Evolutionary conservation across 2,329 filamentous ascomycete genomes (phyloP).

Genomic region (Aspergillus nomiae): DNA sequence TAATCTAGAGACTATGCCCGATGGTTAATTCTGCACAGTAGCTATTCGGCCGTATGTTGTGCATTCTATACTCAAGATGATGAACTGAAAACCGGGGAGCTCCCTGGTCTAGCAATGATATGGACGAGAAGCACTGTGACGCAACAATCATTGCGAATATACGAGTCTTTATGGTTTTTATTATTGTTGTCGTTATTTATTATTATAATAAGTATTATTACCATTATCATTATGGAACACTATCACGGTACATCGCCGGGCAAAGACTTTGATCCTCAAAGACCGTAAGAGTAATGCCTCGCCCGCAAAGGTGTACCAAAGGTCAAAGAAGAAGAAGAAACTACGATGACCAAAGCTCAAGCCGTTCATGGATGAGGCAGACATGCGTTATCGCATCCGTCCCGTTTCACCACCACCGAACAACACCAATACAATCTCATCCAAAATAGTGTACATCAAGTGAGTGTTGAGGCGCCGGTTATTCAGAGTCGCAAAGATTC

Average conservation of each 20-base stretch:
- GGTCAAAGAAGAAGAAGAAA: background rate
- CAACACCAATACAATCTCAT: constrained; percentile 68
- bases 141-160: background rate
- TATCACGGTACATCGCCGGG: background rate
- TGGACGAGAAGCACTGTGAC: background rate
- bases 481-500: constrained; percentile 88
- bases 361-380: background rate
- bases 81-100: background rate
- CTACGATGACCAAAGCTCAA: background rate
- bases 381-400: constrained; percentile 7
- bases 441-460: constrained; percentile 69
- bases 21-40: background rate
- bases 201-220: too few species aligned
- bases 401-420: constrained; percentile 49
- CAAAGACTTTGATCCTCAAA: background rate
- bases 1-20: background rate
- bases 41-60: background rate
- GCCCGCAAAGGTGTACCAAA: background rate
- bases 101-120: background rate
- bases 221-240: background rate
- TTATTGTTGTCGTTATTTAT: background rate
- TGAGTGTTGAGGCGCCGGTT: constrained; percentile 83
- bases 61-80: background rate
- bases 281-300: background rate
- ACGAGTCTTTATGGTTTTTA: background rate